phyloP scores from a whole-genome alignment of 2,329 filamentous ascomycete genomes.

The Hymenoscyphus scutula region DNA sequence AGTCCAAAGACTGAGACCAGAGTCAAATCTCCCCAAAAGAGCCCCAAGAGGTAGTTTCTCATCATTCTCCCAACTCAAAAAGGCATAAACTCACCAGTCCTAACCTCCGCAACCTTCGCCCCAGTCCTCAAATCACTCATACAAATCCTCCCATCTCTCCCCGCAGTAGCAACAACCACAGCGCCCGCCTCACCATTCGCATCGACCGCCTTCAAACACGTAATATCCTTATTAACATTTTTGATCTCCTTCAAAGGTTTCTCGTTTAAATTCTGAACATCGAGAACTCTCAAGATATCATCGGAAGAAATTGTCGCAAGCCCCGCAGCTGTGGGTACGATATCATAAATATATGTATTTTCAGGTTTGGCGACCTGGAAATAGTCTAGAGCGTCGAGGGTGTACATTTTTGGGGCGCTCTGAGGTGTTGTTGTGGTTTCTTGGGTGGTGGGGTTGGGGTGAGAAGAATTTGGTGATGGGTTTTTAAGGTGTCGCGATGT shows the following conservation, averaged over 20 bases:
- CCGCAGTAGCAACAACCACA: conserved; percentile 61
- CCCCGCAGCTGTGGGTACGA: conserved; percentile 35
- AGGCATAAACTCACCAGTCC: conserved; percentile 33
- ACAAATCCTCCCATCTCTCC: conserved; percentile 65
- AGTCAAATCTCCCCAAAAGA: background rate
- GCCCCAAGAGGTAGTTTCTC: background rate
- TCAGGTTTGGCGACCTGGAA: conserved; percentile 31
- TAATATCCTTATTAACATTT: conserved; percentile 61
- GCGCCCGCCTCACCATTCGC: conserved; percentile 39
- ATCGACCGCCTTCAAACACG: conserved; percentile 58
- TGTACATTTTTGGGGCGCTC: conserved; percentile 33
- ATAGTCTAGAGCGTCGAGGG: conserved; percentile 25
- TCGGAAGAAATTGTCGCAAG: conserved; percentile 61
- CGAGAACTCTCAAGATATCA: conserved; percentile 65
- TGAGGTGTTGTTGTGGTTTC: conserved; percentile 8
- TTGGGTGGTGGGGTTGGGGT: background rate
- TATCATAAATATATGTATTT: conserved; percentile 45
- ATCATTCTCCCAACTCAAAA: background rate
- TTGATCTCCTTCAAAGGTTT: conserved; percentile 48
- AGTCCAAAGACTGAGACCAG: background rate
- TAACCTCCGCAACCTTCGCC: conserved; percentile 43
- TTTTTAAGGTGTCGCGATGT: background rate
- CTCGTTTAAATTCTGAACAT: conserved; percentile 54
- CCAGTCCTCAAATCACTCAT: conserved; percentile 63
- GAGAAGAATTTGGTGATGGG: background rate